Evolutionary conservation across 2,329 filamentous ascomycete genomes (phyloP).

Genomic region (Pseudogymnoascus sp.): DNA sequence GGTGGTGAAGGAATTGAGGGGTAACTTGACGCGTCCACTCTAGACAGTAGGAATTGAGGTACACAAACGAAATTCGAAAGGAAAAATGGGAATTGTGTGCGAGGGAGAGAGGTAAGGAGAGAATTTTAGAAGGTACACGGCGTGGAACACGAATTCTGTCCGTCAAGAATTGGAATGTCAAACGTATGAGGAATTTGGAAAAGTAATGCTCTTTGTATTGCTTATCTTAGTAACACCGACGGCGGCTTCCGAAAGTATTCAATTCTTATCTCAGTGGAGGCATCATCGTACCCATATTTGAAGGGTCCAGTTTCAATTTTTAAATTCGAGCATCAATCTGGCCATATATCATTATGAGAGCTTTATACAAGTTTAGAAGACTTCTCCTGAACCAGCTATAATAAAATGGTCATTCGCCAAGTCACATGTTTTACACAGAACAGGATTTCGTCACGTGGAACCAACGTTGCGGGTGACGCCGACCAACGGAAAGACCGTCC

Average conservation of each 20-base stretch:
- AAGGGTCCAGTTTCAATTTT: neutral
- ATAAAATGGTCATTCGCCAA: neutral
- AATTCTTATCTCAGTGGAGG: neutral
- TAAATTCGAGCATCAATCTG: neutral
- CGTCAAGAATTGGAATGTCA: neutral
- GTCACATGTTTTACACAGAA: neutral
- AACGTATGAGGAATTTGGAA: neutral
- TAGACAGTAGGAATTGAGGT: neutral
- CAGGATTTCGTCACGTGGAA: neutral
- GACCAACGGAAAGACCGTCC: neutral
- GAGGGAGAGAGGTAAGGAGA: neutral
- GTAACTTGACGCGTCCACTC: neutral
- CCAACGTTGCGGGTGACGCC: neutral
- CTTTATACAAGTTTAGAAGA: neutral
- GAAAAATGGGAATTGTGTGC: neutral
- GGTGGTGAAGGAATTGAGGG: neutral
- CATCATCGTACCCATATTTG: neutral
- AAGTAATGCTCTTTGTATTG: neutral
- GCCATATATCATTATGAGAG: neutral
- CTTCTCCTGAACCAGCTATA: neutral
- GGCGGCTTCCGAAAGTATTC: neutral
- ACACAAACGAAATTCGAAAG: neutral
- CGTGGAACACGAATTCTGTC: neutral
- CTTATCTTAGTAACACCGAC: constrained; percentile 3
- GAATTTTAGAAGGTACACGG: neutral